Base-by-base conservation (phyloP, 768 basidiomycete species). In the Mrakia blollopis region DNA sequence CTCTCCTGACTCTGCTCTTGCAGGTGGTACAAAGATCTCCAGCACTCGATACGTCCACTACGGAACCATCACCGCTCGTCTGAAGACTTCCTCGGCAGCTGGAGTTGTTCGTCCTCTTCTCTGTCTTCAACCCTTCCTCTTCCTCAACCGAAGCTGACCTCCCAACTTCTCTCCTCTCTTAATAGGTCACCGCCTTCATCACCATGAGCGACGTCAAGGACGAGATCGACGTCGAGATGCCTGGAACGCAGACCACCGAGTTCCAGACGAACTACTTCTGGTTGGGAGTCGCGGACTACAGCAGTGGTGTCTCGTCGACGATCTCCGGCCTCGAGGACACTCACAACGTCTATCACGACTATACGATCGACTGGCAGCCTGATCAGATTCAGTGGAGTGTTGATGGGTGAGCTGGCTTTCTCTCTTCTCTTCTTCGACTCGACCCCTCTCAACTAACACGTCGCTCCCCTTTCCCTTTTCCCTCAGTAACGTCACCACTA, bases 21-120 rank as follows among this genome's bases (percentile, higher is more conserved):
- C 14, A 50, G 81, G 90, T 44, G 93, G 93, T 28, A 93, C 90
- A 8, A 87, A 90, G 61, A 80, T 94, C 67, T 91, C 91, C 6
- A 90, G 90, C 32, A 94, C 92, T 2, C 88, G 89, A 60, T 94
- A 92, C 81, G 83, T 94, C 3, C 89, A 92, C 82, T 94, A 93
- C 80, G 93, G 92, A 50, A 89, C 85, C 18, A 87, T 93, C 80
- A 92, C 70, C 16, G 78, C 77, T 25, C 70, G 73, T n/a, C 79
- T 80, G 37, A 76, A 92, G 84, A 90, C 91, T 0, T 89, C 91
- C 60, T 87, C 88, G 75, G 92, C 91, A 91, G 86, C 82, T 25
- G 92, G 92, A 47, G 89, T 94, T 10, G 90, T 95, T 73, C 47
- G 47, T 50, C 2, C 47, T 50, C 18, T 50, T 50, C 2, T 14